Base-by-base conservation (phyloP, 768 basidiomycete species). In the Amanita phalloides region DNA sequence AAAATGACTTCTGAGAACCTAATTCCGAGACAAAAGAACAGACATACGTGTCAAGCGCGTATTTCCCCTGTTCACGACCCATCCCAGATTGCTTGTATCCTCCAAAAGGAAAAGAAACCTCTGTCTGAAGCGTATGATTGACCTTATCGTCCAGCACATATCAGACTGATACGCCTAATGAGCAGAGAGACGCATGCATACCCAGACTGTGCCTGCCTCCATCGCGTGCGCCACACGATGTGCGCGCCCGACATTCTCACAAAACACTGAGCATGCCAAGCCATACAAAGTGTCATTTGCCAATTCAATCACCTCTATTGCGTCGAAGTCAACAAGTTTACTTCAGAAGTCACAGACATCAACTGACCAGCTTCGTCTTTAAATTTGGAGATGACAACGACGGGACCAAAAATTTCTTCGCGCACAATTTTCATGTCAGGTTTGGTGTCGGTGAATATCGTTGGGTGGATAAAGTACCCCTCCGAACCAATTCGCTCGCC, bases 361-460 rank as follows among this genome's bases (percentile, higher is more conserved):
- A 17, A 49, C 57, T 56, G 48, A 61, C 65, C 65, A 26, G 72
- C 73, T 58, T 79, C 79, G 25, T 71, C 68, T 57, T 76, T 74
- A 72, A 92, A 90, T 60, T 82, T 84, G 67, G 78, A 70, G 32
- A 90, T 66, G 33, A 79, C 82, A 51, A 78, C 76, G 39, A 89
- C 86, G 26, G 88, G 86, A 7, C 86, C 86, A 57, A 89, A 87
- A 54, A 87, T 86, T 62, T 89, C 79, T 56, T 83, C 82, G 42
- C 61, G 62, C 8, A 82, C 77, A 49, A 88, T 86, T 63, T 75
- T 79, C 80, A 86, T 85, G 28, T 79, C 76, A 0, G 76, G 71
- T 32, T 66, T 73, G 36, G 74, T 73, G 56, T 86, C 71, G 7
- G 80, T 76, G 64, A 89, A 83, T 56, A 89, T 69, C 3, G 89